Conservation (phyloP, 768 basidiomycete species). For the Scleroderma citrinum region DNA sequence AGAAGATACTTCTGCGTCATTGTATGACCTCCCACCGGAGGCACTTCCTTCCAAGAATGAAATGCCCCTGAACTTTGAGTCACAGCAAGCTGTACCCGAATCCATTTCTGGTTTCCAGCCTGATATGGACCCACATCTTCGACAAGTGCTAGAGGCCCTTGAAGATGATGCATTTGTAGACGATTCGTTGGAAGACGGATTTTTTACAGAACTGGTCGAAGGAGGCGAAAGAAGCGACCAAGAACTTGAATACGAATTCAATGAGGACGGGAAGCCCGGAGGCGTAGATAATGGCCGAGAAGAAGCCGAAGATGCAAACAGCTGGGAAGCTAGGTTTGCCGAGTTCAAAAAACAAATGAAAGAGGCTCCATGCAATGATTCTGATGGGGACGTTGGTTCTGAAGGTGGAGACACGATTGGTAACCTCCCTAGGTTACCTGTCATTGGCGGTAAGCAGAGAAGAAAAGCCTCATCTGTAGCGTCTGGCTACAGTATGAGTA, state of each 20-base stretch:
- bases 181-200: conserved; percentile 64
- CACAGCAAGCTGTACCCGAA: conserved; percentile 71
- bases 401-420: conserved; percentile 82
- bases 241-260: conserved; percentile 60
- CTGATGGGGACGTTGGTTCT: conserved; percentile 49
- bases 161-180: conserved; percentile 96
- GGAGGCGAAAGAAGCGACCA: conserved; percentile 64
- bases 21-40: conserved; percentile 61
- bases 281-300: conserved; percentile 18
- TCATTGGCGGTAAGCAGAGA: conserved; percentile 71
- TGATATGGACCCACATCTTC: conserved; percentile 92
- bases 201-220: conserved; percentile 65
- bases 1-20: conserved; percentile 32
- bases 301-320: conserved; percentile 32
- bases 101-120: conserved; percentile 88
- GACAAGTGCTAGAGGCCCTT: conserved; percentile 88
- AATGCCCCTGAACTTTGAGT: conserved; percentile 68
- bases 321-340: conserved; percentile 79
- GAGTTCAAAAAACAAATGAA: conserved; percentile 61
- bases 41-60: conserved; percentile 68
- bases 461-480: conserved; percentile 76
- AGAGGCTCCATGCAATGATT: conserved; percentile 27
- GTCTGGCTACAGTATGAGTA: conserved; percentile 96
- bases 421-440: conserved; percentile 67
- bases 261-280: conserved; percentile 37